Conservation (phyloP, 768 basidiomycete species). For the Boletus speciosus region DNA sequence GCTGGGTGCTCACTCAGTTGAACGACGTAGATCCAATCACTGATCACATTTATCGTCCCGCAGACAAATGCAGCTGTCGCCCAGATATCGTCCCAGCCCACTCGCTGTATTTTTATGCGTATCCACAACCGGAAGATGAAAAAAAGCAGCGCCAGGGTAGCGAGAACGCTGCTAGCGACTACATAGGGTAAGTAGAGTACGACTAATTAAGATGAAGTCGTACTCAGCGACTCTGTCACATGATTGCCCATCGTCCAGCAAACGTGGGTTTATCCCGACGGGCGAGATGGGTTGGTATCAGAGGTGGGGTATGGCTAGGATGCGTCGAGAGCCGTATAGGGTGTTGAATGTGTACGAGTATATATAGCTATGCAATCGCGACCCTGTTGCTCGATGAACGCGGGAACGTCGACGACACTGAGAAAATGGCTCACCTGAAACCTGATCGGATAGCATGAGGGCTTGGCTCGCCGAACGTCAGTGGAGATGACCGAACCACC, state of each 20-base stretch:
- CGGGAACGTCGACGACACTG: background rate
- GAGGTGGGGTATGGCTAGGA: background rate
- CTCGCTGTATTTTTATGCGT: constrained; percentile 15
- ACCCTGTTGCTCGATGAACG: background rate
- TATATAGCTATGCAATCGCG: background rate
- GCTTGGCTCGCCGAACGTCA: too few species aligned
- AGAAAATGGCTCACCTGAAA: background rate
- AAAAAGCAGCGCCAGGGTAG: constrained; percentile 4
- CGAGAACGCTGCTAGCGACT: constrained; percentile 10
- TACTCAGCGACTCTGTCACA: background rate
- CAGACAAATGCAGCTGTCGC: constrained; percentile 15
- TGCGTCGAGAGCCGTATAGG: background rate
- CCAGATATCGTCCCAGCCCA: constrained; percentile 24
- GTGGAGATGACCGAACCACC: too few species aligned
- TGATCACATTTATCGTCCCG: constrained; percentile 1
- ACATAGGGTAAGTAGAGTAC: background rate
- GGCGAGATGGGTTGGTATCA: background rate
- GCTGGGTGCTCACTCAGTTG: background rate
- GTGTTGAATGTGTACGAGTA: too few species aligned
- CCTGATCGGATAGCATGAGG: background rate
- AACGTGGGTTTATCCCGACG: background rate
- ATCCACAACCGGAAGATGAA: constrained; percentile 19
- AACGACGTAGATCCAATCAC: constrained; percentile 9
- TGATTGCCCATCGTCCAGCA: constrained; percentile 1
- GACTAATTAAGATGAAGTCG: background rate